A percentile compares a stretch with the other conserved stretches of the same genome.
phyloP scores from a whole-genome alignment of 1,284 basidiomycete genomes.

The Rhodotorula sp. region DNA sequence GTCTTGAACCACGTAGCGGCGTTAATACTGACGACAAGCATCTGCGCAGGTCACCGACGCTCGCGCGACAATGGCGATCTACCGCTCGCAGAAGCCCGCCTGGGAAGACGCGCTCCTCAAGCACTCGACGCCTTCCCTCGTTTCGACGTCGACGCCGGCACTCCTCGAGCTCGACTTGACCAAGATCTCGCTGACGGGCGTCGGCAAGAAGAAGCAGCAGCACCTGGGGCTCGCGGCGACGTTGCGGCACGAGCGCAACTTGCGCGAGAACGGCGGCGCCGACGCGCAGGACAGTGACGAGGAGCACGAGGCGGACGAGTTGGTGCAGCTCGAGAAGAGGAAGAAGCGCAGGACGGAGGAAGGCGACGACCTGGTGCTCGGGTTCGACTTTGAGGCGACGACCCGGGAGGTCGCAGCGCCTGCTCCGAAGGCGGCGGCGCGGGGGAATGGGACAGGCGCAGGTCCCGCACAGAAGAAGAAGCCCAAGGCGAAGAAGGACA shows the following conservation, averaged over 20 bases:
- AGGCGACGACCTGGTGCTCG: constrained; percentile 33
- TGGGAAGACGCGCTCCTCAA: constrained; percentile 66
- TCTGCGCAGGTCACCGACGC: constrained; percentile 78
- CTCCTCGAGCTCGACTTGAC: constrained; percentile 27
- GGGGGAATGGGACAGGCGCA: not conserved
- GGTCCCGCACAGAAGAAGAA: not conserved
- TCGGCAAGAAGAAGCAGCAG: constrained; percentile 32
- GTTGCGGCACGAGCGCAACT: constrained; percentile 21
- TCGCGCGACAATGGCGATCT: constrained; percentile 92
- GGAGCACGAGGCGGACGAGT: constrained; percentile 12
- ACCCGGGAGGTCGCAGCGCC: not conserved
- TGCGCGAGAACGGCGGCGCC: constrained; percentile 6
- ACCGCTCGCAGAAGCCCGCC: constrained; percentile 76
- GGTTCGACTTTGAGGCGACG: constrained; percentile 30
- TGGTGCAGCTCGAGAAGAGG: constrained; percentile 32
- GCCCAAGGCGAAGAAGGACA: constrained; percentile 2
- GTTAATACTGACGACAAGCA: not conserved
- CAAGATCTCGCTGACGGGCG: constrained; percentile 28
- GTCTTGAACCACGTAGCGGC: not conserved
- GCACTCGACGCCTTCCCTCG: constrained; percentile 26
- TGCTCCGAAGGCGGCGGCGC: not conserved
- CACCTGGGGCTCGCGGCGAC: constrained; percentile 29
- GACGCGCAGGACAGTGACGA: not conserved
- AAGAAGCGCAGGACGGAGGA: constrained; percentile 31
- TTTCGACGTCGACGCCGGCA: constrained; percentile 30